Percentiles rank a stretch among this genome's conserved stretches.
Conservation (phyloP, 202 grass and related monocot species). For the Schoenoplectus tabernaemontani region DNA sequence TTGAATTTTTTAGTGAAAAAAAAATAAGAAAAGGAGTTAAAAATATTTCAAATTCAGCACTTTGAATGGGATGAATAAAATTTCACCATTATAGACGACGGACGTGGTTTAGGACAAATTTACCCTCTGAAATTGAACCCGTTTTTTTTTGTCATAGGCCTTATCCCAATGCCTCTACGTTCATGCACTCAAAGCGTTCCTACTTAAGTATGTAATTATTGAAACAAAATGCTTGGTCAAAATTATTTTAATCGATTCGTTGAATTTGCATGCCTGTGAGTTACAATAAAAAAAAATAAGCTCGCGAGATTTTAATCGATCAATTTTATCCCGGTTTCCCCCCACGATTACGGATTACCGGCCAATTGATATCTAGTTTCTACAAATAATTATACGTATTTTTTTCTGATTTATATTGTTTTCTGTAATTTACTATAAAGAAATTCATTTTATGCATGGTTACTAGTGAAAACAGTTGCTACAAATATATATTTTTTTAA, state of each 20-base stretch:
- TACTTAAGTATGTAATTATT: neutral
- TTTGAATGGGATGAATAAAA: neutral
- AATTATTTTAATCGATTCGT: neutral
- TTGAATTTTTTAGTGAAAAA: too few relatives aligned
- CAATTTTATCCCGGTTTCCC: neutral
- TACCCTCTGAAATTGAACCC: neutral
- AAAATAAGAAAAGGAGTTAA: neutral
- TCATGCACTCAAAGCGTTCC: neutral
- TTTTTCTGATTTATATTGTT: neutral
- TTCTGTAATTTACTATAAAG: neutral
- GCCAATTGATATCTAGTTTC: neutral
- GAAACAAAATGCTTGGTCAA: neutral
- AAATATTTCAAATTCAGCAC: neutral
- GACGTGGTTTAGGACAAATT: neutral
- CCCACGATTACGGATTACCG: too few relatives aligned
- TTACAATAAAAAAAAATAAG: neutral
- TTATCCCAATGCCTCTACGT: neutral
- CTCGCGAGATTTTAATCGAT: neutral
- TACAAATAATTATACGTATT: neutral
- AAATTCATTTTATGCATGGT: too few relatives aligned
- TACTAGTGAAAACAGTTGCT: too few relatives aligned
- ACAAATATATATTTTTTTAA: too few relatives aligned
- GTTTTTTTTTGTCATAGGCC: too few relatives aligned
- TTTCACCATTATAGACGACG: neutral
- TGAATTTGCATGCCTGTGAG: neutral